Conservation (phyloP, 2,329 filamentous ascomycete species). For the Delphinella strobiligena region DNA sequence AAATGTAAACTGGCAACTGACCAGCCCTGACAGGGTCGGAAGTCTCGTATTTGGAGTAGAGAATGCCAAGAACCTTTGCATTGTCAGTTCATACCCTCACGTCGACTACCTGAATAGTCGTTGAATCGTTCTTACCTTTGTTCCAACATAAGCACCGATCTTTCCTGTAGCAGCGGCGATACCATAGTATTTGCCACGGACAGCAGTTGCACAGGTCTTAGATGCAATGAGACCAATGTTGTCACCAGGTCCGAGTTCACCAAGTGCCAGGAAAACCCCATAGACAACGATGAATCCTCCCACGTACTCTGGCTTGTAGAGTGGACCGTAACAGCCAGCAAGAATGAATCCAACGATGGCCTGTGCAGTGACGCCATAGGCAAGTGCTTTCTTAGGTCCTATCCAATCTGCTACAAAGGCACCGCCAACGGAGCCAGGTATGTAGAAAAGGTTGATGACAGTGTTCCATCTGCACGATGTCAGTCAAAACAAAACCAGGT, state of each 20-base stretch:
- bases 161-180: conserved; percentile 64
- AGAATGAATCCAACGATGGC: conserved; percentile 78
- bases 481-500: no score
- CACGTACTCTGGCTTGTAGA: conserved; percentile 56
- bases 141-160: conserved; percentile 64
- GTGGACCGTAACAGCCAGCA: conserved; percentile 61
- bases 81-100: no score
- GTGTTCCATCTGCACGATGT: no score
- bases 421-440: conserved; percentile 69
- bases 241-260: conserved; percentile 76
- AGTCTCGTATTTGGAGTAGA: conserved; percentile 45
- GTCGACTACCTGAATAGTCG: no score
- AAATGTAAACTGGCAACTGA: conserved; percentile 87
- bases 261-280: conserved; percentile 63
- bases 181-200: conserved; percentile 62
- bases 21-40: conserved; percentile 42
- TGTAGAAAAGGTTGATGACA: conserved; percentile 77
- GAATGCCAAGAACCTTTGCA: conserved; percentile 68
- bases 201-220: conserved; percentile 77
- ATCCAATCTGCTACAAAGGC: conserved; percentile 67
- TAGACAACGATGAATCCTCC: conserved; percentile 70
- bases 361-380: conserved; percentile 58
- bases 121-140: no score
- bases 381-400: conserved; percentile 64
- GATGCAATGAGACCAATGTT: conserved; percentile 81